A percentile compares a stretch with the other conserved stretches of the same genome.
Evolutionary conservation across 2,329 filamentous ascomycete genomes (phyloP).

Genomic region (Xylaria sp.): DNA sequence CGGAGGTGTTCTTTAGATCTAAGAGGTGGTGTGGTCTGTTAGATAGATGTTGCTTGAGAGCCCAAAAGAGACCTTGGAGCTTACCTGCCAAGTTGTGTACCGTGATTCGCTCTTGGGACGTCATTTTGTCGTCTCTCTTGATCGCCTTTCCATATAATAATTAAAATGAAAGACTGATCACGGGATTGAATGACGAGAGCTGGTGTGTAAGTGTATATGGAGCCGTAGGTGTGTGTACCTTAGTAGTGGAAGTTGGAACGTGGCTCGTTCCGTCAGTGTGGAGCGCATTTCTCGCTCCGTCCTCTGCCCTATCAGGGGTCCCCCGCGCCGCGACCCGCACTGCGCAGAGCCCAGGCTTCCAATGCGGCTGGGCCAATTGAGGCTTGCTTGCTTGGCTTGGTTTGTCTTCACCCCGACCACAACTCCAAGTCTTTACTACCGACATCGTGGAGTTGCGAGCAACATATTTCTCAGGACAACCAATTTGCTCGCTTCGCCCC

Average conservation of each 20-base stretch:
- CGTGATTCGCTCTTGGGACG: conserved; percentile 62
- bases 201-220: background rate
- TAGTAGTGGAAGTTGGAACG: conserved; percentile 19
- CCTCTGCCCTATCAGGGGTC: background rate
- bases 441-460: background rate
- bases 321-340: background rate
- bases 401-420: conserved; percentile 4
- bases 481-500: conserved; percentile 7
- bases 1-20: conserved; percentile 97
- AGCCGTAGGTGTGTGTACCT: background rate
- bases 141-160: background rate
- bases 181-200: background rate
- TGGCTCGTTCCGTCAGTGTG: conserved; percentile 33
- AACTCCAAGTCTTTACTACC: background rate
- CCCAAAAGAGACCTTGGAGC: conserved; percentile 8
- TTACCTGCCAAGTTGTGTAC: conserved; percentile 71
- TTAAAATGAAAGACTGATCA: no score
- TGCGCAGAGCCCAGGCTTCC: conserved; percentile 2
- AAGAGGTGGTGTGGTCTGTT: conserved; percentile 24
- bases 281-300: conserved; percentile 15
- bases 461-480: background rate
- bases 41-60: conserved; percentile 4
- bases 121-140: conserved; percentile 42
- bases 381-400: no score
- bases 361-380: conserved; percentile 25